phyloP scores from a whole-genome alignment of 345 rosid genomes.

The Ceriops zippeliana region DNA sequence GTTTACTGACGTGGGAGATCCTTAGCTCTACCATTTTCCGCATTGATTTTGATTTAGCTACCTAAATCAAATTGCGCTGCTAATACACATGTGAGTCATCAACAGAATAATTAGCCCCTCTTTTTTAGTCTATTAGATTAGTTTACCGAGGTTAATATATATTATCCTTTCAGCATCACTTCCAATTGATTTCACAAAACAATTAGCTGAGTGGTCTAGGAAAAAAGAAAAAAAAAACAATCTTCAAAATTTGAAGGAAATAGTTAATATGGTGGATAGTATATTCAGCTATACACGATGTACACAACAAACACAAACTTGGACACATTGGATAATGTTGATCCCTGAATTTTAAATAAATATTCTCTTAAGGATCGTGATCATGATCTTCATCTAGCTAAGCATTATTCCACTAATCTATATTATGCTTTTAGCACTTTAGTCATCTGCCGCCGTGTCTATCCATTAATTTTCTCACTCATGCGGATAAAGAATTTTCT shows the following conservation, averaged over 20 bases:
- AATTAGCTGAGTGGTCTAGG: background rate
- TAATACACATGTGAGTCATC: background rate
- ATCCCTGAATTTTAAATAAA: background rate
- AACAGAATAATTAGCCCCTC: background rate
- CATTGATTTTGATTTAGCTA: background rate
- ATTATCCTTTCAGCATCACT: background rate
- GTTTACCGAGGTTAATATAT: background rate
- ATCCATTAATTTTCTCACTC: too few species aligned
- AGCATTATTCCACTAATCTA: too few species aligned
- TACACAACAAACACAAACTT: background rate
- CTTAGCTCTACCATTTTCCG: background rate
- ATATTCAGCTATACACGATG: background rate
- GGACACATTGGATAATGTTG: background rate
- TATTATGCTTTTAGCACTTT: too few species aligned
- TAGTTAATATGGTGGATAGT: background rate
- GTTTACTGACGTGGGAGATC: background rate
- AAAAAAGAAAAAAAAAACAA: too few species aligned
- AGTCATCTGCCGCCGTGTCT: too few species aligned
- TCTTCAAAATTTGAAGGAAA: background rate
- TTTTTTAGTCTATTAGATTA: background rate
- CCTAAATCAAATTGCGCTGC: background rate
- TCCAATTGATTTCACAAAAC: background rate
- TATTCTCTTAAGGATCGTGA: background rate
- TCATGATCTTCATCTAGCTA: background rate
- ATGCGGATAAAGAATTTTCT: too few species aligned